Base-by-base conservation (phyloP, 2,329 filamentous ascomycete species). In the Colletotrichum destructivum region DNA sequence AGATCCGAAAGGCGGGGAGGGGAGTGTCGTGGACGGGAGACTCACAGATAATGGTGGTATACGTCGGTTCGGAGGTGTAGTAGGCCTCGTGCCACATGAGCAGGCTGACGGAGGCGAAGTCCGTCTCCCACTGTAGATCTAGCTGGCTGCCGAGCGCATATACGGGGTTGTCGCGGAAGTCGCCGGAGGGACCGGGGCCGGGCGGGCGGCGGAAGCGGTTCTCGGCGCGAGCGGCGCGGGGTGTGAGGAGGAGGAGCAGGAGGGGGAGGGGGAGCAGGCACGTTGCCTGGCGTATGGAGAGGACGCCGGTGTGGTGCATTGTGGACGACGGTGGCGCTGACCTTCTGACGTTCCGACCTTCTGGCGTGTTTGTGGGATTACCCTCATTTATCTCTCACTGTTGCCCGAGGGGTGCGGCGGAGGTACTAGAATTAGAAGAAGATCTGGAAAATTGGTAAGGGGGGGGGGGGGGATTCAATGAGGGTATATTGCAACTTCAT, bases 171-270 rank as follows among this genome's bases (percentile, higher is more conserved):
- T 61, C 59, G 21, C 60, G 46, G 46, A 51, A 62, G 44, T 62
- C 60, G 18, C 35, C 31, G 18, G 46, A 8, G 8, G 46, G 60
- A 2, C n/a, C 60, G 2, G 31, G 47, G 18, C 44, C 26, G 6
- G 47, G 60, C 18, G 60, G 60, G n/a, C 59, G 44, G 31, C 42
- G 59, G 26, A 49, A 61, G 9, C 44, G 23, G 44, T n/a, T 61
- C 5, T 61, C 44, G 59, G 59, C 46, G 2, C 26, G 26, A 18
- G 40, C n/a, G 26, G 16, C 5, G 44, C 23, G 59, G 42, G 13
- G 26, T 2, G 56, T 13, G 40, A 60, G 15, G 3, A 60, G 40
- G 9, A 59, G 40, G 31, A 31, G 31, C 4, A 31, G 31, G 31
- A 31, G 26, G 3, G 4, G 26, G 5, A 31, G 26, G 26, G 5